These are phyloP conservation scores for Tricholoma furcatifolium DNA, from an alignment of 768 basidiomycete species.

Conservation along the genomic window DNA sequence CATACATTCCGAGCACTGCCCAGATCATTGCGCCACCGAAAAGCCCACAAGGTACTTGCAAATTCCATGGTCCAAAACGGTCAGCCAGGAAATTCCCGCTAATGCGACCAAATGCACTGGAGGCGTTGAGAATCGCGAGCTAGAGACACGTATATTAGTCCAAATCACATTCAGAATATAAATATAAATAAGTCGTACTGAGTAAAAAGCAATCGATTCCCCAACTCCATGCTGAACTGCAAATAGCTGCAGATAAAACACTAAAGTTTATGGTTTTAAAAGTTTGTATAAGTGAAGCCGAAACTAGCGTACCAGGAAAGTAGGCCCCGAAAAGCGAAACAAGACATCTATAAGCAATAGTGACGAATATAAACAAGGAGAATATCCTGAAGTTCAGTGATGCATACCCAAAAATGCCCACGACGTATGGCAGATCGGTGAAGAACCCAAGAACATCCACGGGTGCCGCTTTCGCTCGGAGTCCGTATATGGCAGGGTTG, in stretches of 20 bases:
- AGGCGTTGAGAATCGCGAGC: conserved; percentile 9
- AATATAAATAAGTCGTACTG: neutral
- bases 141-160: too few relatives aligned
- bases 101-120: conserved; percentile 1
- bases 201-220: conserved; percentile 2
- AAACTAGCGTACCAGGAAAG: neutral
- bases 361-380: neutral
- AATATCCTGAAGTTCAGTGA: neutral
- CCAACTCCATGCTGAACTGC: conserved; percentile 6
- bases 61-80: conserved; percentile 1
- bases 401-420: neutral
- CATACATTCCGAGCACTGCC: conserved; percentile 34
- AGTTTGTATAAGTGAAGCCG: neutral
- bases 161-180: too few relatives aligned
- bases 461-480: conserved; percentile 6
- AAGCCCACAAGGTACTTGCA: conserved; percentile 32
- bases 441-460: conserved; percentile 8
- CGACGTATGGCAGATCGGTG: conserved; percentile 1
- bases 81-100: conserved; percentile 3
- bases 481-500: conserved; percentile 7
- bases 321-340: neutral
- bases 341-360: neutral
- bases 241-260: conserved; percentile 6
- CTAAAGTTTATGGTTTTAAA: neutral
- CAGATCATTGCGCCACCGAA: conserved; percentile 37